Evolutionary conservation across 306 rosid species (phyloP).

Genomic region (Gastrolobium bilobum): DNA sequence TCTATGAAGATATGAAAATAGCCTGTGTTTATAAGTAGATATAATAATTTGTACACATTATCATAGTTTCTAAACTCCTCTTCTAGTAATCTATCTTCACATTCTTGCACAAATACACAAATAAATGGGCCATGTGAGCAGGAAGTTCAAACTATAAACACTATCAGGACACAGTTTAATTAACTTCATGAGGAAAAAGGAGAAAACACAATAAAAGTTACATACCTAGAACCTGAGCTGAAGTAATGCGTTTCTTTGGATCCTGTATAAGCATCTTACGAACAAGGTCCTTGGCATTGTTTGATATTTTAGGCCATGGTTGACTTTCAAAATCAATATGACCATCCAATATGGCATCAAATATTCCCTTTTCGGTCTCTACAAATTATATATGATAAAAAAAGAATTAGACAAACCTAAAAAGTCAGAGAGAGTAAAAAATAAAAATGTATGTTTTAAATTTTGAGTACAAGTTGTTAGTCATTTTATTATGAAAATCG

Average conservation of each 20-base stretch:
- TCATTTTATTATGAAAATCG: constrained; percentile 15
- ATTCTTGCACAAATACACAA: neutral
- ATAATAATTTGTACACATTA: neutral
- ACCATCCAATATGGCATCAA: constrained; percentile 86
- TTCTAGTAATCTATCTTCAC: constrained; percentile 2
- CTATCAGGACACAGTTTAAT: neutral
- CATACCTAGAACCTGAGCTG: constrained; percentile 88
- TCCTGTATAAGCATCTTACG: constrained; percentile 87
- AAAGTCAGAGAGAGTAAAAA: constrained; percentile 14
- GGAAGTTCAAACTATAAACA: constrained; percentile 9
- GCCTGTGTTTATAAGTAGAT: neutral
- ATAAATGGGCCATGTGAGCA: neutral
- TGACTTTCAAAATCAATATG: constrained; percentile 79
- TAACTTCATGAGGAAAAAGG: neutral
- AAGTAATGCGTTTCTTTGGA: constrained; percentile 82
- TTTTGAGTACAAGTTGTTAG: neutral
- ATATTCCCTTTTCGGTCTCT: constrained; percentile 95
- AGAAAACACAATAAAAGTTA: constrained; percentile 1
- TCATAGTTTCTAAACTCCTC: neutral
- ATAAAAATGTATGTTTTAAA: neutral
- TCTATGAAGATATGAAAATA: neutral
- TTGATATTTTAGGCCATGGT: constrained; percentile 90
- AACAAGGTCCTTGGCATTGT: constrained; percentile 87
- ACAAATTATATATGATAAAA: constrained; percentile 34
- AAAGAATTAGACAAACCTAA: constrained; percentile 13